Evolutionary conservation across 129 eudicot species (phyloP), one percentile per base, ranked within the genome.

Genomic region (Artemisia tridentata): DNA sequence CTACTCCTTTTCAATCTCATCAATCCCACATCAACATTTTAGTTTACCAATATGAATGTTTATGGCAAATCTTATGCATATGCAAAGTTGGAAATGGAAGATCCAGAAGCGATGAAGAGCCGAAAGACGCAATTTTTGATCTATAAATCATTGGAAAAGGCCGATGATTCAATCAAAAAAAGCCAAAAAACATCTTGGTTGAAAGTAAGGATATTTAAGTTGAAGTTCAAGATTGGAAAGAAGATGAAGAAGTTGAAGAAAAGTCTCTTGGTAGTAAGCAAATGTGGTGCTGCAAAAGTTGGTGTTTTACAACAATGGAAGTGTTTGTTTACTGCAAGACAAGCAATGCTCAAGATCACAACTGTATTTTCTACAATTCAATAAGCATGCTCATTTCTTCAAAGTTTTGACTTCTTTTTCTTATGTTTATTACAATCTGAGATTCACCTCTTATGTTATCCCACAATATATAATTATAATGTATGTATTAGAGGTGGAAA

Each of bases 181-280:
- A 77, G 76, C 76, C 66, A 59, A 77, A 82, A 75, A 46, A 75
- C 79, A 7, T 82, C 83, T 10, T 79, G 82, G 80, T 73, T 85
- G 77, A 73, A 66, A 41, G 69, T 85, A n/a, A 74, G 73, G 68
- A 61, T 76, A 31, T 71, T 58, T 57, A 85, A 61, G 51, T 47
- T 85, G 69, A 85, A 85, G 83, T 67, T 79, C 49, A 85, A 68
- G 75, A 69, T 85, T 76, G 90, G 90, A 45, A 85, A 66, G 83
- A 85, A 72, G 69, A 68, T 85, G 80, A 78, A 79, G 72, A 85
- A 71, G 31, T 57, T 85, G 76, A 85, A 79, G 74, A 85, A 80
- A 69, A 75, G 67, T 25, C 73, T 84, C 58, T 52, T 81, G 55
- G 72, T 74, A 0, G 79, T 67, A 38, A 79, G 63, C 51, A 74